A percentile compares a stretch with the other conserved stretches of the same genome.
Conservation (phyloP, 257 asterid genomes). For the Agastache rugosa region DNA sequence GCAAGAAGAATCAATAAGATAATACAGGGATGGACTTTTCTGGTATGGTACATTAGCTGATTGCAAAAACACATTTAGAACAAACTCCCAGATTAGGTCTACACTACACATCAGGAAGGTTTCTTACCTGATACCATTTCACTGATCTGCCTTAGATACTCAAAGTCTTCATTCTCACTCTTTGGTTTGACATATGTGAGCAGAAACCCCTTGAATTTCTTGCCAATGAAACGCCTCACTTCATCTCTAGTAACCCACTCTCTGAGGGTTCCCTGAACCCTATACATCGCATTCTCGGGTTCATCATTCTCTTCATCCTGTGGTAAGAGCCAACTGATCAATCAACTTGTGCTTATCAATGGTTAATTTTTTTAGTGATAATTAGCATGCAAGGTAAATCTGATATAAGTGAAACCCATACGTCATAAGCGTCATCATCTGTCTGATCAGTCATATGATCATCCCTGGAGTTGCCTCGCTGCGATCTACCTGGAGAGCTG, state of each 20-base stretch:
- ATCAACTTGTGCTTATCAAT: conserved; percentile 4
- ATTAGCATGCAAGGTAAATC: conserved; percentile 6
- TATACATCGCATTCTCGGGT: conserved; percentile 86
- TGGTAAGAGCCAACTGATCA: conserved; percentile 21
- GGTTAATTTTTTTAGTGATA: not conserved
- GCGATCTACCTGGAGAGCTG: conserved; percentile 82
- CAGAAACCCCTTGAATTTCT: conserved; percentile 88
- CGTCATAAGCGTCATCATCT: conserved; percentile 85
- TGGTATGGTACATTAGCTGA: conserved; percentile 14
- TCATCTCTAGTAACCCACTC: conserved; percentile 99
- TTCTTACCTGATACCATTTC: conserved; percentile 93
- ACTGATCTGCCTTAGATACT: conserved; percentile 89
- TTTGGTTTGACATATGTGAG: conserved; percentile 81
- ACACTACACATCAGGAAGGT: conserved; percentile 23
- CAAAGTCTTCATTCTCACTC: conserved; percentile 81
- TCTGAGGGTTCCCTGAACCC: conserved; percentile 94
- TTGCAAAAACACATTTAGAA: conserved; percentile 21
- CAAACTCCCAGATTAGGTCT: not conserved
- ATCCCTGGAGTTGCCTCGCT: conserved; percentile 67
- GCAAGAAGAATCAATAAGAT: conserved; percentile 46
- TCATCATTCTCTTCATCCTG: conserved; percentile 93
- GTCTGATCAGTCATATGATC: conserved; percentile 93
- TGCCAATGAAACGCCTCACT: conserved; percentile 91
- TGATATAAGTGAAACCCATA: conserved; percentile 35
- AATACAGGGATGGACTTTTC: conserved; percentile 14